These are phyloP conservation scores for Rhodomyrtus psidioides DNA, from an alignment of 441 rosid species.

Conservation along the genomic window DNA sequence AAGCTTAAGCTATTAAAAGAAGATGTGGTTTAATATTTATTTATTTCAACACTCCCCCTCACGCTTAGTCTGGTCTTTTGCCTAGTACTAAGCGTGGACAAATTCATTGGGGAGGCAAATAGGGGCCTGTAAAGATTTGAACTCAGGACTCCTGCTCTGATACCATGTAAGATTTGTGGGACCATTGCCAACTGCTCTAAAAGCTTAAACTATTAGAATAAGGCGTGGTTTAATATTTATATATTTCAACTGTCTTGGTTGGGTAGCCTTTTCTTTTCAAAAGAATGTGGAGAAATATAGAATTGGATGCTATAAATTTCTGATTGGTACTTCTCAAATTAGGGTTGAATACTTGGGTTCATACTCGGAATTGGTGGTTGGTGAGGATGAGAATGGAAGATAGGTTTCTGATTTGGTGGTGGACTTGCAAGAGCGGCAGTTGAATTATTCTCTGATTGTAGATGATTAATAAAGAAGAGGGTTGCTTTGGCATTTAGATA, in stretches of 20 bases:
- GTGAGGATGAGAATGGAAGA: not conserved
- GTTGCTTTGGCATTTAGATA: not conserved
- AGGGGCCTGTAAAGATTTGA: too few relatives aligned
- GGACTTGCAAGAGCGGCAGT: not conserved
- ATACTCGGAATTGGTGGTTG: not conserved
- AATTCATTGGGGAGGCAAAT: too few relatives aligned
- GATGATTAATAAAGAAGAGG: not conserved
- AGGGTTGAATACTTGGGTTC: not conserved
- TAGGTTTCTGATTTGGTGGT: not conserved
- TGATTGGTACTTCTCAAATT: not conserved
- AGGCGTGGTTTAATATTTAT: too few relatives aligned
- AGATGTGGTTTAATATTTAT: too few relatives aligned
- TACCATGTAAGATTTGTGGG: too few relatives aligned
- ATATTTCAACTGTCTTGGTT: slow-evolving; percentile 3
- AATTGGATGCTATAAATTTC: not conserved
- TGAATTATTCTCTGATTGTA: not conserved
- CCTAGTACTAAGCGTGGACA: too few relatives aligned
- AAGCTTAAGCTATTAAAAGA: not conserved
- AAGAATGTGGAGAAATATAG: not conserved
- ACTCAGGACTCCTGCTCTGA: too few relatives aligned
- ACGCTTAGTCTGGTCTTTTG: too few relatives aligned
- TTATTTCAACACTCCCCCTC: too few relatives aligned
- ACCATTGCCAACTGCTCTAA: too few relatives aligned
- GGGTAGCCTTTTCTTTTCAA: not conserved
- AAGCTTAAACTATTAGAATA: too few relatives aligned